A percentile compares a stretch with the other conserved stretches of the same genome.
These are phyloP conservation scores for Pestalotiopsis sp. DNA, from an alignment of 2,329 filamentous ascomycete genomes.

Conservation along the genomic window DNA sequence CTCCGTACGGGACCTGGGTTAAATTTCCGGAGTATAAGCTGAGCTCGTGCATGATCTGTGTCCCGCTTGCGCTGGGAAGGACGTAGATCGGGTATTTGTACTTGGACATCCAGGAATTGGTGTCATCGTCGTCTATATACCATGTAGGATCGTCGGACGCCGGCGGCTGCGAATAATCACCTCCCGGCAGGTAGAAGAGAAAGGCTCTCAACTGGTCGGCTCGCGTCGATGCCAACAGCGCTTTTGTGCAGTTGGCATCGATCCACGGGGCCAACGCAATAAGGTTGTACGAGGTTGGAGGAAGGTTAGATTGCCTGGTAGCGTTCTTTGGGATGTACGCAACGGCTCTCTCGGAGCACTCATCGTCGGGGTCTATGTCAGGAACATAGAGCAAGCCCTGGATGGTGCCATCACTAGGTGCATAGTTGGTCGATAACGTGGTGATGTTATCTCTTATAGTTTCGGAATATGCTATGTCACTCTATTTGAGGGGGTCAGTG, in stretches of 20 bases:
- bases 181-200: slow-evolving; percentile 63
- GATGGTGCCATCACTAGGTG: slow-evolving; percentile 61
- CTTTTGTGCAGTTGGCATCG: slow-evolving; percentile 68
- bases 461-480: slow-evolving; percentile 54
- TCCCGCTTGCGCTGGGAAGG: slow-evolving; percentile 68
- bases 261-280: slow-evolving; percentile 90
- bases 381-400: slow-evolving; percentile 87
- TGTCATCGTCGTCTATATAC: slow-evolving; percentile 67
- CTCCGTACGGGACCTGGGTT: slow-evolving; percentile 59
- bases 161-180: slow-evolving; percentile 64
- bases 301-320: slow-evolving; percentile 71
- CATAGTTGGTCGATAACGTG: slow-evolving; percentile 72
- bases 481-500: slow-evolving; percentile 23
- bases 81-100: slow-evolving; percentile 83
- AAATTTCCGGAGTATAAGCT: slow-evolving; percentile 78
- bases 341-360: slow-evolving; percentile 64
- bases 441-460: slow-evolving; percentile 63
- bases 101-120: slow-evolving; percentile 63
- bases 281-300: slow-evolving; percentile 68
- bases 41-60: slow-evolving; percentile 69
- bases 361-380: slow-evolving; percentile 57
- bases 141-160: slow-evolving; percentile 65
- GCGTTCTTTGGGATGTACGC: slow-evolving; percentile 74
- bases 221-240: slow-evolving; percentile 68
- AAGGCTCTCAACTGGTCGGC: slow-evolving; percentile 62